Evolutionary conservation across 495 filamentous ascomycete species (phyloP), one percentile per base, ranked within the genome.

Genomic region (Podospora bellae-mahoneyi): DNA sequence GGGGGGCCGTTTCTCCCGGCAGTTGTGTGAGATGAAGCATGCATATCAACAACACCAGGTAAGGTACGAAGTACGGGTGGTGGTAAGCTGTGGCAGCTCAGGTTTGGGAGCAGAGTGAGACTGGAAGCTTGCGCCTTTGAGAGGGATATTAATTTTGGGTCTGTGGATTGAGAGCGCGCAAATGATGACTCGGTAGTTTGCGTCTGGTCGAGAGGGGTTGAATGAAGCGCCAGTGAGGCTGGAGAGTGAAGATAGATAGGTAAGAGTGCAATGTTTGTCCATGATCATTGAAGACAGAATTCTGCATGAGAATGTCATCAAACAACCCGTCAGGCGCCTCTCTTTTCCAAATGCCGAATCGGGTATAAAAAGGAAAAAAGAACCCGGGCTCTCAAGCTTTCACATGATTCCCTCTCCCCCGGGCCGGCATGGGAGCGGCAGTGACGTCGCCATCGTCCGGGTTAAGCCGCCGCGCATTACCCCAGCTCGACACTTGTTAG

Each of bases 381-480:
- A 48, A 48, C 39, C 39, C 39, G 39, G 15, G 15, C 9, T 13
- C 39, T 16, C 39, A 48, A n/a, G 10, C 59, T 69, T 69, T 69
- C 68, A 69, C 68, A 69, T 69, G 68, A 20, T 48, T 13, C 39
- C 39, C 39, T 48, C 15, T 16, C 39, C 39, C 7, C 39, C 39
- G 13, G 39, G 39, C 39, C 39, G 39, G 39, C 39, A 48, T 16
- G 9, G 9, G 9, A 48, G 39, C 39, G 39, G 39, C 53, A 66
- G 71, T 73, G 71, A 70, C 69, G 72, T 73, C 72, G 68, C 66
- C 63, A 53, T 56, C 13, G 28, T 18, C 26, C 59, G 26, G 59
- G 27, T 61, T 20, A 61, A 61, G 32, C 55, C 53, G 55, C 4
- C 60, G 26, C 27, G 18, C 60, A 53, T 26, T 44, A 15, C 66